Conservation (phyloP, 352 stramenopile genomes). For the Phytophthora meadii region DNA sequence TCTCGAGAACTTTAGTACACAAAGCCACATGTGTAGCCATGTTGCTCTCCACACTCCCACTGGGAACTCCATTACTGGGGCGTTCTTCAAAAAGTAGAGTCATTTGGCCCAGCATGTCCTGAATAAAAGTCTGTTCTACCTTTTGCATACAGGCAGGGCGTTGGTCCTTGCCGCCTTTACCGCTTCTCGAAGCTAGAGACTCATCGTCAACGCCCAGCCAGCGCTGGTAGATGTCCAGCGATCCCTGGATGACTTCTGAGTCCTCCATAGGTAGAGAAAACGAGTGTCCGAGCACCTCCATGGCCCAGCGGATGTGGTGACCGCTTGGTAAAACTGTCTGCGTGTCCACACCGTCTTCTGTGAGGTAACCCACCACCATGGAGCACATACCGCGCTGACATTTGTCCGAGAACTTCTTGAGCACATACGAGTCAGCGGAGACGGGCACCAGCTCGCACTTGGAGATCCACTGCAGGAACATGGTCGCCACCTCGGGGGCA, state of each 20-base stretch:
- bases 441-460: slow-evolving; percentile 88
- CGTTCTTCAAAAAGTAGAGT: slow-evolving; percentile 89
- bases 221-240: slow-evolving; percentile 80
- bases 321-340: slow-evolving; percentile 64
- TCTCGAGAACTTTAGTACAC: slow-evolving; percentile 78
- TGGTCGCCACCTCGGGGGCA: slow-evolving; percentile 24
- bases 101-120: slow-evolving; percentile 89
- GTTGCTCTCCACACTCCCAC: slow-evolving; percentile 31
- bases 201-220: slow-evolving; percentile 75
- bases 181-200: slow-evolving; percentile 16
- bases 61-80: slow-evolving; percentile 28
- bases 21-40: slow-evolving; percentile 77
- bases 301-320: slow-evolving; percentile 86
- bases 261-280: slow-evolving; percentile 90
- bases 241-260: slow-evolving; percentile 79
- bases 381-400: slow-evolving; percentile 86
- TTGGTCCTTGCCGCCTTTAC: slow-evolving; percentile 50
- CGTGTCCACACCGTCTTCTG: slow-evolving; percentile 56
- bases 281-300: slow-evolving; percentile 87
- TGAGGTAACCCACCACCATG: slow-evolving; percentile 81
- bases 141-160: slow-evolving; percentile 81
- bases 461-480: slow-evolving; percentile 90
- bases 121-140: slow-evolving; percentile 86
- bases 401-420: slow-evolving; percentile 92
- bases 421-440: slow-evolving; percentile 74